Base-by-base conservation (phyloP, 2,329 filamentous ascomycete species). In the Metarhizium humberi region DNA sequence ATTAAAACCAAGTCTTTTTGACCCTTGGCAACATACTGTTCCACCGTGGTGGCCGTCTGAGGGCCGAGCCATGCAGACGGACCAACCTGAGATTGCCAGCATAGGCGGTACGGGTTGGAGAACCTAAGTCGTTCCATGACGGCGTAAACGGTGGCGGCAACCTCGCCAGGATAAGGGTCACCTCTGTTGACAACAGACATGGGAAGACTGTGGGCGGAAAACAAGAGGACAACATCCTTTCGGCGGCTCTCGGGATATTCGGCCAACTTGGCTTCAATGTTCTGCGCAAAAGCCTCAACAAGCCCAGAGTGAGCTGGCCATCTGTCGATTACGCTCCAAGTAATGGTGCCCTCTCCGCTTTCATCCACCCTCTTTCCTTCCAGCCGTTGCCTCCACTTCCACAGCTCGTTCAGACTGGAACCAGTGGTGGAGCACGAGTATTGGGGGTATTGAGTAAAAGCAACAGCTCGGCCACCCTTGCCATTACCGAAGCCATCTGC, bases 401-500 rank as follows among this genome's bases (percentile, higher is more conserved):
- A 99, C 40, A 99, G 75, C 74, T 99, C 94, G 66, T 99, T 99
- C 56, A 99, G 74, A 59, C 90, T 96, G 71, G 90, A 96, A 25
- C 94, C 94, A 0, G 94, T 99, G 1, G 94, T 99, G 20, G 91
- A 96, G 75, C 95, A 99, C 20, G 90, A 96, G 73, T 99, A 99
- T 70, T 99, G 94, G 2, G 94, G 94, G 65, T 99, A 99, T 72
- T 99, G 94, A 32, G 92, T 96, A 67, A 99, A 99, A 1, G 94
- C 94, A 4, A 99, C 91, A 2, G 95, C 94, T 56, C 94, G 82
- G 3, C 92, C 92, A n/a, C 92, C 92, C 58, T 84, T 90, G 4
- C 92, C 92, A 53, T 85, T 83, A 11, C 92, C 92, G 67, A 97
- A 96, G 0, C 94, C 94, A 68, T 99, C 94, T 7, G 84, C 84